Base-by-base conservation (phyloP, 306 rosid species). In the Sechiopsis laciniata region DNA sequence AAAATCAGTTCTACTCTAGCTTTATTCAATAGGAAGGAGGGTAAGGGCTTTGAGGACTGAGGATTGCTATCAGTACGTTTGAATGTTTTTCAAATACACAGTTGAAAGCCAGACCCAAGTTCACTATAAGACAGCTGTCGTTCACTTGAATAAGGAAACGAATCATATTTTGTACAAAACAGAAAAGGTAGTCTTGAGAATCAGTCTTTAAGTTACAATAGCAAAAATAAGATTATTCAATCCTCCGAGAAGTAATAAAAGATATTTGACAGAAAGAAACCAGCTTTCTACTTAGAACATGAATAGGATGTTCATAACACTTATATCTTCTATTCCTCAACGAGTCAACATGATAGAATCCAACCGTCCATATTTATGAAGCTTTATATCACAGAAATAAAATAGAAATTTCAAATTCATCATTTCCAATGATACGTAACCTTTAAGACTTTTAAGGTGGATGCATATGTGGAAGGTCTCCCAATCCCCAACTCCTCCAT, bases 401-500 rank as follows among this genome's bases (percentile, higher is more conserved):
- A 16, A 59, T 22, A 67, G 8, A 72, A 69, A 46, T 45, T 59
- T 53, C 40, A 32, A 66, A 55, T 13, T 45, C 46, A 17, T 29
- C 10, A 37, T 53, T 81, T 68, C 75, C 53, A 72, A 68, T 57
- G 62, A 10, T 45, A 73, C 79, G 20, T 21, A 84, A 88, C 99
- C 97, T 87, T 83, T 78, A 95, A 85, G 71, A 95, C 99, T 84
- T 84, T 95, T 76, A 95, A 42, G 48, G 92, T 94, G 78, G 82
- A 58, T 50, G 96, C 97, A 86, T 94, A 94, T 40, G 99, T 94
- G 5, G 99, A 94, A 64, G 99, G 99, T 81, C 99, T 91, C 78
- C 99, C 97, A 76, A 94, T 94, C 55, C 99, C 99, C 76, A 94
- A 96, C 88, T 94, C 99, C 88, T 94, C 99, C 71, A 94, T 83